Conservation (phyloP, 2,329 filamentous ascomycete genomes). For the Aspergillus brasiliensis region DNA sequence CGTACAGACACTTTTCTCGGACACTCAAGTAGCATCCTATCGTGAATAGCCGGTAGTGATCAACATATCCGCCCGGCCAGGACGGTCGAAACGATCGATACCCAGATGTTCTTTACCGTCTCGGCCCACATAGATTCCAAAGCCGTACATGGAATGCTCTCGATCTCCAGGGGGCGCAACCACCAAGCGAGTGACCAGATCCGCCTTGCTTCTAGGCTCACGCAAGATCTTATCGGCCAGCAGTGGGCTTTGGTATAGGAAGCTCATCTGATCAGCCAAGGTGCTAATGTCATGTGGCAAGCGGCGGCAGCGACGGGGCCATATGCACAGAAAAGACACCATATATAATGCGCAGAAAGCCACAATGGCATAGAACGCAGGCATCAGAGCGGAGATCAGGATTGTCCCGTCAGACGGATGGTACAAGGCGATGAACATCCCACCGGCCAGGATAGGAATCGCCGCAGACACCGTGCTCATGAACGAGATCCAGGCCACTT, state of each 20-base stretch:
- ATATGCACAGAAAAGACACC: slow-evolving; percentile 61
- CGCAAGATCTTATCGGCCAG: slow-evolving; percentile 73
- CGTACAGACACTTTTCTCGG: no score
- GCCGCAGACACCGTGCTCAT: slow-evolving; percentile 55
- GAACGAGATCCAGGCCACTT: slow-evolving; percentile 59
- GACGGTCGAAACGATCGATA: slow-evolving; percentile 57
- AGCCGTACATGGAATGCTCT: slow-evolving; percentile 52
- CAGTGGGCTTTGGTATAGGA: slow-evolving; percentile 72
- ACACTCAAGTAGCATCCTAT: neutral
- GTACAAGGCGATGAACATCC: slow-evolving; percentile 64
- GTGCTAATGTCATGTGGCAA: slow-evolving; percentile 74
- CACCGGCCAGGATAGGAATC: slow-evolving; percentile 62
- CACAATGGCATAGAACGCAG: slow-evolving; percentile 73
- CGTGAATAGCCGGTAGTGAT: slow-evolving; percentile 40
- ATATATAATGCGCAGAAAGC: slow-evolving; percentile 71
- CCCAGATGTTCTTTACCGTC: slow-evolving; percentile 63
- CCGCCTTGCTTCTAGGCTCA: slow-evolving; percentile 64
- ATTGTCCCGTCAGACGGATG: slow-evolving; percentile 50
- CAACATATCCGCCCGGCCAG: slow-evolving; percentile 47
- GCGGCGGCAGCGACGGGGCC: slow-evolving; percentile 63
- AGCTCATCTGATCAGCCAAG: slow-evolving; percentile 75
- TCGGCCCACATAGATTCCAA: slow-evolving; percentile 59
- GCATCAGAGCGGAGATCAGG: slow-evolving; percentile 70
- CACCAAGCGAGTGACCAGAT: slow-evolving; percentile 70
- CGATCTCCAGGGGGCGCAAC: slow-evolving; percentile 47